Evolutionary conservation across 2,329 filamentous ascomycete species (phyloP).

Genomic region (Penicillium italicum): DNA sequence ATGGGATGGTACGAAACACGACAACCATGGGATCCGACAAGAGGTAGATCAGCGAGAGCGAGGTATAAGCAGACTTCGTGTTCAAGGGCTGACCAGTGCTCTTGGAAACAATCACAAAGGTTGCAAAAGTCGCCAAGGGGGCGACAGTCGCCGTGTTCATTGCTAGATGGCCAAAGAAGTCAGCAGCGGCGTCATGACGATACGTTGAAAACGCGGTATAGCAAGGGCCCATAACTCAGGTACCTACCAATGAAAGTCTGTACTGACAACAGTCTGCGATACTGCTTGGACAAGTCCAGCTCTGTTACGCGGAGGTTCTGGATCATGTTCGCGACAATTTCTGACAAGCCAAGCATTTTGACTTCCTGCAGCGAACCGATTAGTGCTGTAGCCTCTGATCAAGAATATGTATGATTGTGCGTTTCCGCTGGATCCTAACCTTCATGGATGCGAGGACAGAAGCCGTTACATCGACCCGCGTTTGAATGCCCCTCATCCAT

Average conservation of each 20-base stretch:
- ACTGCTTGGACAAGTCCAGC: not conserved
- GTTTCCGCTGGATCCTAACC: not conserved
- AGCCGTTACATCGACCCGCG: not conserved
- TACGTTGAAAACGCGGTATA: not conserved
- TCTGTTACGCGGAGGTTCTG: not conserved
- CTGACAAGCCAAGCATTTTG: not conserved
- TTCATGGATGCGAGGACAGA: not conserved
- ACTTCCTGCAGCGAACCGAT: not conserved
- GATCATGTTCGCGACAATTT: not conserved
- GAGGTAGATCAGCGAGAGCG: not conserved
- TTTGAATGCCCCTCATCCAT: not conserved
- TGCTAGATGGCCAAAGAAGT: not conserved
- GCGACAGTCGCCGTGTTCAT: not conserved
- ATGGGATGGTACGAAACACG: not conserved
- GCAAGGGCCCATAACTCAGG: not conserved
- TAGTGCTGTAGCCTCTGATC: not conserved
- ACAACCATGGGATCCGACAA: not conserved
- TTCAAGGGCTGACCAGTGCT: not conserved
- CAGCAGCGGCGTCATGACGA: not conserved
- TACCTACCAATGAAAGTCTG: not conserved
- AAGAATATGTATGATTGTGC: not conserved
- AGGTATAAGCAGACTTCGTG: not conserved
- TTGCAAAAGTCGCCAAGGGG: not conserved
- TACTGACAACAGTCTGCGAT: not conserved
- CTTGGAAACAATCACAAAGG: not conserved